A percentile compares a stretch with the other conserved stretches of the same genome.
Conservation (phyloP, 768 basidiomycete genomes). For the Hydnomerulius pinastri region DNA sequence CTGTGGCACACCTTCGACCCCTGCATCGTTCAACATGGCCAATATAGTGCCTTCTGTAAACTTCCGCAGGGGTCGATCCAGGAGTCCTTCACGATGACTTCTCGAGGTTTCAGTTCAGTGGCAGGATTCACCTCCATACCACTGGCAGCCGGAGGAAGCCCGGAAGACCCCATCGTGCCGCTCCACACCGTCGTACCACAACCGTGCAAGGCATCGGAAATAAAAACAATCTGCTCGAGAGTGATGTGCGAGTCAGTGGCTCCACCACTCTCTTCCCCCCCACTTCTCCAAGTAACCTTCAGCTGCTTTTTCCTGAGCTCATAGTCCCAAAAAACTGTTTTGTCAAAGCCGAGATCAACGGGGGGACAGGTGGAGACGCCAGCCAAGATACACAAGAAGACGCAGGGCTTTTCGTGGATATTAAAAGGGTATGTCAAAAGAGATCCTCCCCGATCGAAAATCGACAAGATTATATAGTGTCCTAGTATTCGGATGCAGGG, state of each 20-base stretch:
- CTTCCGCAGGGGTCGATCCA: conserved; percentile 4
- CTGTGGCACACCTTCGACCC: neutral
- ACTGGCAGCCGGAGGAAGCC: neutral
- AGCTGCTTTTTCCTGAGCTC: neutral
- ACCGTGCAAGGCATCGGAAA: conserved; percentile 1
- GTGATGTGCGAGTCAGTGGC: neutral
- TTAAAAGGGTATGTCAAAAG: neutral
- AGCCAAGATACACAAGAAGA: neutral
- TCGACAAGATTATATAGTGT: neutral
- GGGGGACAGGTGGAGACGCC: neutral
- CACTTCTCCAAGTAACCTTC: no score
- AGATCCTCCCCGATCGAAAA: neutral
- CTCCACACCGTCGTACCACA: conserved; percentile 1
- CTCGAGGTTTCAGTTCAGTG: neutral
- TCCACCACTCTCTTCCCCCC: no score
- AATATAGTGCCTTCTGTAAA: conserved; percentile 4
- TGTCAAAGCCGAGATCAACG: neutral
- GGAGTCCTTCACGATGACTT: conserved; percentile 7
- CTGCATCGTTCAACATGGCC: neutral
- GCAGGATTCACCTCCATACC: neutral
- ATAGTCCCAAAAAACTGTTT: neutral
- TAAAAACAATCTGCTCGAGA: neutral
- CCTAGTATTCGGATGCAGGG: neutral
- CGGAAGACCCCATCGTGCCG: neutral
- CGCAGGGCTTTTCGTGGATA: neutral